Evolutionary conservation across 2,329 filamentous ascomycete species (phyloP).

Genomic region (Penicillium sp.): DNA sequence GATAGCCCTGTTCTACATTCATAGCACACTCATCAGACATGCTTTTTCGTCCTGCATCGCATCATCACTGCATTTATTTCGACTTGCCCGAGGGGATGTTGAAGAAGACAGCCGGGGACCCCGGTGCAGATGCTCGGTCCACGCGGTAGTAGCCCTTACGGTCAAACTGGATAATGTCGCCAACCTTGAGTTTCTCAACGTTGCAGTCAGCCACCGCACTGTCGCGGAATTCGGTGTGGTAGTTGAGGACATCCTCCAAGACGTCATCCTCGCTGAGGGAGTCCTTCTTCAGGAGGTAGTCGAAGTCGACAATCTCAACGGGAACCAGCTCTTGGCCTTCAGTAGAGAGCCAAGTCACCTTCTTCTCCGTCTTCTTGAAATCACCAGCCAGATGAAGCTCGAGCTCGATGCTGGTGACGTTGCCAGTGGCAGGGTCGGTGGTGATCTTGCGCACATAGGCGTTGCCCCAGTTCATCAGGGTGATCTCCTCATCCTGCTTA

Average conservation of each 20-base stretch:
- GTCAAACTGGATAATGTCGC: conserved; percentile 94
- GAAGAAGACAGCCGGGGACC: conserved; percentile 62
- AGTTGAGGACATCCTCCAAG: conserved; percentile 78
- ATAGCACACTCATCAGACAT: conserved; percentile 7
- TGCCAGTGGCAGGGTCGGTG: conserved; percentile 47
- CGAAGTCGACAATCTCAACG: conserved; percentile 88
- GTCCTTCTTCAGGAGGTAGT: conserved; percentile 93
- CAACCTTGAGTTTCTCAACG: conserved; percentile 71
- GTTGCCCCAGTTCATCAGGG: conserved; percentile 91
- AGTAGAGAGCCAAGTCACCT: conserved; percentile 86
- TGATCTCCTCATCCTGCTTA: conserved; percentile 83
- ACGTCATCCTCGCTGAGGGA: conserved; percentile 85
- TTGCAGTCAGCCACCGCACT: conserved; percentile 78
- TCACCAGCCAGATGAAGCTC: conserved; percentile 91
- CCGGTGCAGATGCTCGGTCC: conserved; percentile 62
- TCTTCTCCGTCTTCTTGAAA: conserved; percentile 93
- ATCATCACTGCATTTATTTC: conserved; percentile 31
- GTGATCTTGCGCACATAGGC: conserved; percentile 52
- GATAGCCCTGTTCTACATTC: neutral
- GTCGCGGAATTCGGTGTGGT: conserved; percentile 69
- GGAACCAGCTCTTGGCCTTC: conserved; percentile 73
- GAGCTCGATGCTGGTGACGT: conserved; percentile 69
- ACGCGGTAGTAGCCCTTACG: conserved; percentile 88
- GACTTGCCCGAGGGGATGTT: conserved; percentile 66
- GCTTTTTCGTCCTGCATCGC: neutral